phyloP scores from a whole-genome alignment of 768 basidiomycete genomes.

The Hemileccinum rubropunctum region DNA sequence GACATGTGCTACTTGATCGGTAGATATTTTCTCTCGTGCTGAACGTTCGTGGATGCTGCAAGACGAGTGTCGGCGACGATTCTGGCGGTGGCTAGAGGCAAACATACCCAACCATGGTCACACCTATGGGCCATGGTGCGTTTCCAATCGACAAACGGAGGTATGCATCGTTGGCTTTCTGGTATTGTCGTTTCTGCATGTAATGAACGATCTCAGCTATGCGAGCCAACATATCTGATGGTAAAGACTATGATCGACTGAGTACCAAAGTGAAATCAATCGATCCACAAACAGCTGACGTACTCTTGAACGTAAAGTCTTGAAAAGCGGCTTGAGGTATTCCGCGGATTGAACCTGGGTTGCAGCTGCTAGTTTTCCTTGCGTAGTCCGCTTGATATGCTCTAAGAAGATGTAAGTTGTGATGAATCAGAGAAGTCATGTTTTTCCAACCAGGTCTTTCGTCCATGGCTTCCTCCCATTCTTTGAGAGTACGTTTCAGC shows the following conservation, averaged over 20 bases:
- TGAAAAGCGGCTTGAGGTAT: conserved; percentile 96
- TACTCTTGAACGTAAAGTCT: conserved; percentile 82
- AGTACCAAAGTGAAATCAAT: conserved; percentile 4
- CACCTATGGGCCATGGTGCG: conserved; percentile 99
- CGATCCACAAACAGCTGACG: conserved; percentile 26
- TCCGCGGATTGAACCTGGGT: conserved; percentile 95
- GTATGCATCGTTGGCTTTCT: conserved; percentile 95
- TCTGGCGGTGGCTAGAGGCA: background rate
- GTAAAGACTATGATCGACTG: conserved; percentile 55
- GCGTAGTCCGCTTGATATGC: conserved; percentile 79
- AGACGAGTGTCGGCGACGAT: background rate
- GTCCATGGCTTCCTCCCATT: conserved; percentile 96
- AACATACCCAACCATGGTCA: conserved; percentile 96
- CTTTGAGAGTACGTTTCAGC: conserved; percentile 86
- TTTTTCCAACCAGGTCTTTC: conserved; percentile 74
- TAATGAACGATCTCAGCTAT: conserved; percentile 93
- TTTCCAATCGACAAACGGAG: conserved; percentile 96
- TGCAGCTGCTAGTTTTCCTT: conserved; percentile 92
- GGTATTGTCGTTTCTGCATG: conserved; percentile 96
- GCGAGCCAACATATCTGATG: conserved; percentile 77
- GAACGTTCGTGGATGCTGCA: conserved; percentile 93
- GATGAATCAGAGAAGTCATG: background rate
- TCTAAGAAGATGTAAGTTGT: conserved; percentile 43
- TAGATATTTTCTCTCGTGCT: conserved; percentile 96
- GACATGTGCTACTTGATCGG: conserved; percentile 96